Evolutionary conservation across 345 rosid genomes (phyloP), one percentile per base, ranked within the genome.

Genomic region (Rhodamnia rubescens): DNA sequence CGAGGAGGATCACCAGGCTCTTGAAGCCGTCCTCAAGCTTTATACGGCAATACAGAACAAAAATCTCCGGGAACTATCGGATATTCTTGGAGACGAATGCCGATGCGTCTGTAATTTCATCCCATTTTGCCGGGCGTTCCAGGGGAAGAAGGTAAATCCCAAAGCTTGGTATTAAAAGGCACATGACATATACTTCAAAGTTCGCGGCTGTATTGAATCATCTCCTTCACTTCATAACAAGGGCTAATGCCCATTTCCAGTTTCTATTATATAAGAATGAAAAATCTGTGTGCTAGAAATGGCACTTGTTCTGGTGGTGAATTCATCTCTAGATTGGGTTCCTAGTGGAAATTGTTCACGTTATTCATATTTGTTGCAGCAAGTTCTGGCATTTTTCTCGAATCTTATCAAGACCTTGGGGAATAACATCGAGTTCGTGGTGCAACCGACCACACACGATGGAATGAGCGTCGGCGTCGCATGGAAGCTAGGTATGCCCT

Each of bases 41-140:
- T 92, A 93, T 86, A 69, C 47, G 0, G 92, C 94, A 7, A 91
- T 94, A 78, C 90, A 93, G 87, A 88, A 90, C 87, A 81, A 87
- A 80, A 92, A 93, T 85, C 75, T 92, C 1, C 32, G 58, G 0
- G 92, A 92, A 11, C 56, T 95, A 27, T 93, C 95, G 12, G 92
- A 91, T 85, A 90, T 92, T 40, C 90, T 96, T 40, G 92, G 91
- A 6, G 99, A 96, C 26, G 98, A 96, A 85, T 95, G 98, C 85
- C 90, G 88, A 32, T 95, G 93, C 83, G 87, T 90, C 54, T 92
- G 93, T 90, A 96, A 93, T 80, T 93, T 95, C 85, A 83, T 90
- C 85, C 92, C 93, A 0, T 91, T 89, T 87, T 88, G 85, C 87
- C 88, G 89, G 13, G 89, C 91, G 42, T 91, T 94, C 74, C 93